phyloP scores from a whole-genome alignment of 495 filamentous ascomycete species.

The Corynascus novoguineensis region DNA sequence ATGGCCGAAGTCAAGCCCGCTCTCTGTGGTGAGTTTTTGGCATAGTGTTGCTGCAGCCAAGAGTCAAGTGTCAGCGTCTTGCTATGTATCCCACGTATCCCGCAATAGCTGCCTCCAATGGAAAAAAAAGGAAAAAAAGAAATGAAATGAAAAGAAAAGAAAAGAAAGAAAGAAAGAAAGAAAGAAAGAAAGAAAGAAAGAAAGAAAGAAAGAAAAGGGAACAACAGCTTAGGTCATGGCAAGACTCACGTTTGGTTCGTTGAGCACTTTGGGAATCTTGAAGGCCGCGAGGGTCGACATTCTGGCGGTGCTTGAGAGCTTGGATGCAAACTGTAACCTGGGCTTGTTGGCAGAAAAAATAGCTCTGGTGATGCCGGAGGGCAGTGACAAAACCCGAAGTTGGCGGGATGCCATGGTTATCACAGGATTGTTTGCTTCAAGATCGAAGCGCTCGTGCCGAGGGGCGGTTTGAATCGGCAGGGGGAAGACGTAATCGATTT shows the following conservation, averaged over 20 bases:
- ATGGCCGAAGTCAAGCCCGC: constrained; percentile 66
- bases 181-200: too few species aligned
- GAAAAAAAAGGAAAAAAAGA: too few species aligned
- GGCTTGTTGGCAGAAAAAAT: constrained; percentile 16
- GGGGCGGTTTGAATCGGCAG: constrained; percentile 16
- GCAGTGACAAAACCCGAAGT: constrained; percentile 17
- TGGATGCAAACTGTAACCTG: constrained; percentile 14
- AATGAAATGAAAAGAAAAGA: too few species aligned
- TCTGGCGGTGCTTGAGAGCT: constrained; percentile 8
- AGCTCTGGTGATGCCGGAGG: constrained; percentile 18
- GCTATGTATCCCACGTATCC: neutral
- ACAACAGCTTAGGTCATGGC: too few species aligned
- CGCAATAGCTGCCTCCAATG: too few species aligned
- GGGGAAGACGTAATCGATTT: neutral
- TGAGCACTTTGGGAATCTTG: constrained; percentile 79
- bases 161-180: too few species aligned
- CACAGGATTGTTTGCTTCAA: neutral
- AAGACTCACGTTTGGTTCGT: constrained; percentile 83
- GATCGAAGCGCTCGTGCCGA: too few species aligned
- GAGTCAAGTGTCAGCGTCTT: constrained; percentile 25
- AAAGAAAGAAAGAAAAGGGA: too few species aligned
- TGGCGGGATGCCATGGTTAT: constrained; percentile 23
- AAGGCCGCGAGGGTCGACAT: constrained; percentile 61
- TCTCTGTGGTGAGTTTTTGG: constrained; percentile 72
- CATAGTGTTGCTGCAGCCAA: constrained; percentile 73